A percentile compares a stretch with the other conserved stretches of the same genome.
These are phyloP conservation scores for Euphorbia lathyris DNA, from an alignment of 345 rosid genomes.

Conservation along the genomic window DNA sequence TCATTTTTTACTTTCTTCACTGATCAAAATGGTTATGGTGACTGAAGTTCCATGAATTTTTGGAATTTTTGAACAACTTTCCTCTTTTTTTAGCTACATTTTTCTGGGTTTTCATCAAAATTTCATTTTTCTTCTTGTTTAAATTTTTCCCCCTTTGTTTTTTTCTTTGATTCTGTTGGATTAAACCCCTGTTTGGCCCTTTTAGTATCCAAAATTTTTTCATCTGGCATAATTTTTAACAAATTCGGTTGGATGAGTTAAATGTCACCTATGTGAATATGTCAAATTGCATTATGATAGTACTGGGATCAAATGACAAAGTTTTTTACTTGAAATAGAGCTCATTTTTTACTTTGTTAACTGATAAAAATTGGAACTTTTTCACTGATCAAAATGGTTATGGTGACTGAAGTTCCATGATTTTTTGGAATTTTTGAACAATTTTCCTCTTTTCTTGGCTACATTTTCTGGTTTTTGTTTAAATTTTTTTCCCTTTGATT, in stretches of 20 bases:
- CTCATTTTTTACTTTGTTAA: background rate
- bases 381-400: background rate
- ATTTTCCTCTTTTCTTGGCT: background rate
- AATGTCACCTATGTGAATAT: too few relatives aligned
- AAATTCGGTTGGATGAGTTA: too few relatives aligned
- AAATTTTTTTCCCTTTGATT: background rate
- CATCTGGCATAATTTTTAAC: too few relatives aligned
- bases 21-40: background rate
- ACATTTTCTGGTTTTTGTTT: background rate
- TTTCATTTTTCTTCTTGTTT: background rate
- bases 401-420: background rate
- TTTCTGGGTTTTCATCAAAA: background rate
- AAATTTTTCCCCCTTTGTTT: background rate
- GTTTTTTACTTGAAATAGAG: background rate
- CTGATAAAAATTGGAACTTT: constrained; percentile 7
- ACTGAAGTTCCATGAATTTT: background rate
- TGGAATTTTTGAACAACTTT: background rate
- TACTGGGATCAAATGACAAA: too few relatives aligned
- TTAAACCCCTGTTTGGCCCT: too few relatives aligned
- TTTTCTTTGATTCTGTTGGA: constrained; percentile 15
- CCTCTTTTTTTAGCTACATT: background rate
- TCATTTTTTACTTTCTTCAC: background rate
- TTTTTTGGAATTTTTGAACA: background rate
- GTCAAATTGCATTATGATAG: too few relatives aligned
- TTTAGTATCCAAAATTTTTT: too few relatives aligned